Base-by-base conservation (phyloP, 1,284 basidiomycete species). In the Rhodotorula sp. region DNA sequence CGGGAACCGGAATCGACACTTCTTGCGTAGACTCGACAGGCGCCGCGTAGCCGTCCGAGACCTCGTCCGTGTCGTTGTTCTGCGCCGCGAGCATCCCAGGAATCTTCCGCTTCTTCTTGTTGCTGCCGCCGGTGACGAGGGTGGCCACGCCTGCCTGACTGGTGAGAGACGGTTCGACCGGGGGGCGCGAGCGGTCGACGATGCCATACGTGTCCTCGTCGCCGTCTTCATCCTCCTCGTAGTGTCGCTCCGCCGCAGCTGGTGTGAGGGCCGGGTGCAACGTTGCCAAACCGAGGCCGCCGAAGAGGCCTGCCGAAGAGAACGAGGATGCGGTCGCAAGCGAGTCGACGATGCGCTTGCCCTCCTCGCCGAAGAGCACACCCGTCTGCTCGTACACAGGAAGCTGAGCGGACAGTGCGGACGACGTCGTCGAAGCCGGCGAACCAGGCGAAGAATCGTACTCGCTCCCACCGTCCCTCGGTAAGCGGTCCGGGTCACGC, bases 61-160 rank as follows among this genome's bases (percentile, higher is more conserved):
- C 58, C 24, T 47, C 44, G 34, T 64, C 62, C 4, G 11, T 19
- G 13, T 5, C 8, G 13, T 10, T n/a, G 20, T 11, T 34, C 34
- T 47, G 34, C 15, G 39, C 39, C 0, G 36, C 36, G 19, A 34
- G 62, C 24, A 70, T 15, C 7, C 72, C 73, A 2, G 73, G 73
- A 1, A 74, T 66, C 70, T 74, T 74, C 46, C 73, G 68, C 63
- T 74, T 74, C 73, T 74, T 74, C 64, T 74, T 74, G 60, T 71
- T 74, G 54, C 67, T 71, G 29, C 57, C 66, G 29, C 68, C 72
- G 3, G 34, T 11, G 1, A 59, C 62, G 24, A 62, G 62, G 22
- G 63, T 59, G 5, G 62, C 68, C 11, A 62, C 66, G 13, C 54
- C 51, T 15, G 34, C 44, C 47, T 66, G 65, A 8, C 57, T 70